Conservation (phyloP, 495 filamentous ascomycete genomes). For the Talaromyces stipitatus region DNA sequence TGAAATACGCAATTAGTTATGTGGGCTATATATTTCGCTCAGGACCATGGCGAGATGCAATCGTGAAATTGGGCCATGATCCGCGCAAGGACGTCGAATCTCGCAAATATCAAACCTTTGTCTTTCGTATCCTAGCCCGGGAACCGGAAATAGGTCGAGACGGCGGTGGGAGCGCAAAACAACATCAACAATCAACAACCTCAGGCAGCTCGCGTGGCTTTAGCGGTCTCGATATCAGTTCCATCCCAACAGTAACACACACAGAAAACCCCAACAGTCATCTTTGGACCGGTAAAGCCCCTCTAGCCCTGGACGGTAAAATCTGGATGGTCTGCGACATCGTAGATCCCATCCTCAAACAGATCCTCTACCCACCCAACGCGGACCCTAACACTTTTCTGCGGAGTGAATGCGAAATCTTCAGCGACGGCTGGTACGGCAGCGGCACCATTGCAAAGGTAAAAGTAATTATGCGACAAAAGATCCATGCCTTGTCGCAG, state of each 20-base stretch:
- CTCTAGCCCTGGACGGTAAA: constrained; percentile 63
- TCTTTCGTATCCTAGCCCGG: constrained; percentile 65
- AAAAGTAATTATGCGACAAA: constrained; percentile 77
- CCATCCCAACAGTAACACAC: constrained; percentile 6
- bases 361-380: constrained; percentile 18
- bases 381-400: constrained; percentile 19
- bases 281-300: constrained; percentile 67
- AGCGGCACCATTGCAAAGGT: constrained; percentile 72
- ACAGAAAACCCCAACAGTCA: constrained; percentile 33
- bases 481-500: constrained; percentile 47
- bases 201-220: constrained; percentile 13
- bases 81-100: constrained; percentile 68
- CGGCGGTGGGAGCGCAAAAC: constrained; percentile 51
- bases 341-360: constrained; percentile 58
- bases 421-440: constrained; percentile 71
- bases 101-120: constrained; percentile 77
- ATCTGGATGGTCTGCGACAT: constrained; percentile 94
- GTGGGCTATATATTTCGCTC: constrained; percentile 82
- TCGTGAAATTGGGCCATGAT: constrained; percentile 79
- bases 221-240: constrained; percentile 8
- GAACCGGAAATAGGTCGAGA: constrained; percentile 78
- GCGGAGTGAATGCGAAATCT: constrained; percentile 44
- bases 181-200: constrained; percentile 16
- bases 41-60: constrained; percentile 83
- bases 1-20: constrained; percentile 63